Evolutionary conservation across 352 stramenopile species (phyloP).

Genomic region (Pythium phragmiticola): DNA sequence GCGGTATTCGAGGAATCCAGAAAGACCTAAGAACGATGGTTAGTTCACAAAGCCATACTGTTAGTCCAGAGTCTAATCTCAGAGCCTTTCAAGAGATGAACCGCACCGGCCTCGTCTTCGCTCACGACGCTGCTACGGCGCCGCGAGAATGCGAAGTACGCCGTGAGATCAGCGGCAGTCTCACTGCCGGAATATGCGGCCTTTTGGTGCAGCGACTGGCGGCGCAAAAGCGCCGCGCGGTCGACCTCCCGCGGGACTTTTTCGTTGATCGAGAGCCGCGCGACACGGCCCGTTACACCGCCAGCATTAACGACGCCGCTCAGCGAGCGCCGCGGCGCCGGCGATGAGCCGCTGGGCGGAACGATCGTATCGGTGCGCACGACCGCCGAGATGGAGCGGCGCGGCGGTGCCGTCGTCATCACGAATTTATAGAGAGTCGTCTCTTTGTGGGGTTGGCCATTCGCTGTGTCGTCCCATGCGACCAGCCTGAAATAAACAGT

Average conservation of each 20-base stretch:
- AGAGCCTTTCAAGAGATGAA: background rate
- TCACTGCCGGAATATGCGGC: conserved; percentile 6
- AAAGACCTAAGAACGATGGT: conserved; percentile 22
- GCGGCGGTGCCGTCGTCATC: background rate
- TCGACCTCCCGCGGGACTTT: conserved; percentile 1
- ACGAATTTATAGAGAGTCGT: no score
- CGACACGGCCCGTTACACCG: no score
- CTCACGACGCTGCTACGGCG: conserved; percentile 41
- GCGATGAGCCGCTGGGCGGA: background rate
- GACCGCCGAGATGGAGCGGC: conserved; percentile 19
- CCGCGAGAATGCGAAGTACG: conserved; percentile 62
- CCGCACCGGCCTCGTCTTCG: conserved; percentile 36
- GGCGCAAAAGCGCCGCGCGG: background rate
- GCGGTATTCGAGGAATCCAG: conserved; percentile 70
- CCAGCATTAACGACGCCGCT: background rate
- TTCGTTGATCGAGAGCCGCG: conserved; percentile 18
- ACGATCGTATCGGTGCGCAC: background rate
- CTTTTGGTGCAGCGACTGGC: conserved; percentile 20
- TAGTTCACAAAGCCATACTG: background rate
- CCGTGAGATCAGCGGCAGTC: conserved; percentile 45
- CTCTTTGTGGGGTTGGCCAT: background rate
- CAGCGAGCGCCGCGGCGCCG: conserved; percentile 7
- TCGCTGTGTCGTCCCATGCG: background rate
- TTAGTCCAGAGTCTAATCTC: background rate
- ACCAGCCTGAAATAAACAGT: background rate